A percentile compares a stretch with the other conserved stretches of the same genome.
Evolutionary conservation across 441 rosid genomes (phyloP).

Genomic region (Gossypium gossypioides): DNA sequence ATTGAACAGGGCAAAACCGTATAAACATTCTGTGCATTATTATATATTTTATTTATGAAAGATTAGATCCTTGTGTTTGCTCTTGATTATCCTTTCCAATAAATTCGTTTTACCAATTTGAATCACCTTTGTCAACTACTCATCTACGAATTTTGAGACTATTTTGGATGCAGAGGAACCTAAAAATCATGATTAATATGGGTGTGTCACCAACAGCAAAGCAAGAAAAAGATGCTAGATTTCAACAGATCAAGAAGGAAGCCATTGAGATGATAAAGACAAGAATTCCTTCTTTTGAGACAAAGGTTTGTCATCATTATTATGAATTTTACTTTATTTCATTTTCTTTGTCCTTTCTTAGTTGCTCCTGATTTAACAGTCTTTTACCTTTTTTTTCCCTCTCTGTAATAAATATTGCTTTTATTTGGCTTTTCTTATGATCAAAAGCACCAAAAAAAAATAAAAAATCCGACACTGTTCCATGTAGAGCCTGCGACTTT

Average conservation of each 20-base stretch:
- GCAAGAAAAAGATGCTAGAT: slow-evolving; percentile 75
- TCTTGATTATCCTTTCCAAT: not conserved
- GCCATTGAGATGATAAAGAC: slow-evolving; percentile 69
- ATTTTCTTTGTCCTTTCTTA: not conserved
- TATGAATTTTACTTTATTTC: not conserved
- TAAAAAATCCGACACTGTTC: not conserved
- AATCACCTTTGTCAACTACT: not conserved
- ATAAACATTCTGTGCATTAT: not conserved
- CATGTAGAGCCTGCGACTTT: not conserved
- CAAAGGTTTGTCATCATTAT: slow-evolving; percentile 40
- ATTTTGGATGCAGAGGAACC: slow-evolving; percentile 59
- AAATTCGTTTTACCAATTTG: not conserved
- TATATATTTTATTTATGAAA: not conserved
- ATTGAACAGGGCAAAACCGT: not conserved
- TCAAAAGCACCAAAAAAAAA: not conserved
- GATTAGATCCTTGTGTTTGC: not conserved
- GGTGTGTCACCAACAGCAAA: slow-evolving; percentile 46
- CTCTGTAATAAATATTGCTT: not conserved
- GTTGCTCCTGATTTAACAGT: not conserved
- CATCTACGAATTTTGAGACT: not conserved
- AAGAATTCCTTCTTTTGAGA: slow-evolving; percentile 39
- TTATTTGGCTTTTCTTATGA: not conserved
- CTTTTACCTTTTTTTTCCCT: not conserved
- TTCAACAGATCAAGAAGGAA: slow-evolving; percentile 77
- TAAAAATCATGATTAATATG: slow-evolving; percentile 67